Evolutionary conservation across 2,329 filamentous ascomycete species (phyloP).

Genomic region (Apiospora phragmitis): DNA sequence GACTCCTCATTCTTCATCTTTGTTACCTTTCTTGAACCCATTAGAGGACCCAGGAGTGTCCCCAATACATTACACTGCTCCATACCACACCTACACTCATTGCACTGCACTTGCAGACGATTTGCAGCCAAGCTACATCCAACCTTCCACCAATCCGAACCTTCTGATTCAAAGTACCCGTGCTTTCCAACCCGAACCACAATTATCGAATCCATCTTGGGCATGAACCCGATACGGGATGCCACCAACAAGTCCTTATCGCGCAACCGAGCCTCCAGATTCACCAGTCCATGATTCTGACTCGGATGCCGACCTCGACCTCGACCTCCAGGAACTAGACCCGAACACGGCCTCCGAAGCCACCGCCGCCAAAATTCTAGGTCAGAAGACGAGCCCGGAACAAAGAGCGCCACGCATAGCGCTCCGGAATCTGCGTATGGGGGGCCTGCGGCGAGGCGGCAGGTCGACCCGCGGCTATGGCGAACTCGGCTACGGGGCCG

Average conservation of each 20-base stretch:
- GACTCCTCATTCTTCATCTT: neutral
- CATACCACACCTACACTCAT: too few species aligned
- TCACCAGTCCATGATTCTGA: conserved; percentile 70
- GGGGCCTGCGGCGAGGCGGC: conserved; percentile 57
- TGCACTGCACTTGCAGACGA: neutral
- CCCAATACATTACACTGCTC: neutral
- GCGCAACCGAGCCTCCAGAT: conserved; percentile 62
- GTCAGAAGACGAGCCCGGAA: conserved; percentile 52
- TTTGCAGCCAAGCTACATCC: neutral
- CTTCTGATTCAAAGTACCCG: neutral
- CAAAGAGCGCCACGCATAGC: conserved; percentile 63
- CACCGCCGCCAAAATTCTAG: conserved; percentile 36
- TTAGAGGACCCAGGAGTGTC: neutral
- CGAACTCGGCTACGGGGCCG: conserved; percentile 57
- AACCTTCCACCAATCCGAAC: neutral
- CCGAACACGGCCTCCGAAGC: conserved; percentile 47
- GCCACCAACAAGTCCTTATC: conserved; percentile 55
- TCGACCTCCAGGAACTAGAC: conserved; percentile 80
- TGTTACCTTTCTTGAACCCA: neutral
- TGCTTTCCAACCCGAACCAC: neutral
- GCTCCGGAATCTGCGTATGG: conserved; percentile 69
- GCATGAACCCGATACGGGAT: conserved; percentile 46
- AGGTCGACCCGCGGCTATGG: conserved; percentile 59
- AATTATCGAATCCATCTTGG: conserved; percentile 16
- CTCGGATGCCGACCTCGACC: conserved; percentile 74